Base-by-base conservation (phyloP, 2,329 filamentous ascomycete genomes). In the Botrytis cinerea region DNA sequence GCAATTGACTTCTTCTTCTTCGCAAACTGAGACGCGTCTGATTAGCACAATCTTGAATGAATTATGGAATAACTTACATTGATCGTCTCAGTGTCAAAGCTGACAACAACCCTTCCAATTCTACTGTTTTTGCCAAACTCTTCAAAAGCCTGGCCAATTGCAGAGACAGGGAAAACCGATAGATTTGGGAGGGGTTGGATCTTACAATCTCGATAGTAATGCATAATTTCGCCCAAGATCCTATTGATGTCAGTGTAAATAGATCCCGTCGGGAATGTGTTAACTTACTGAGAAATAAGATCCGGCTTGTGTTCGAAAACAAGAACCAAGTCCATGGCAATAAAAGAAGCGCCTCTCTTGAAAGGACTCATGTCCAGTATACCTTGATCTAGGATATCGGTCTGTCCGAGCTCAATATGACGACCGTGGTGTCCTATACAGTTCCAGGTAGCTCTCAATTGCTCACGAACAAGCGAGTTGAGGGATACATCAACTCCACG, bases 371-470 rank as follows among this genome's bases (percentile, higher is more conserved):
- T 70, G 1, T 70, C 51, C 51, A 70, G 3, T 22, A 60, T 46
- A 16, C 57, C 71, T 20, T 70, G 68, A 14, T 70, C 73, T 38
- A 74, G 46, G 5, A 77, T 66, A 28, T 84, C 82, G 1, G 78
- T 78, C 48, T 76, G 75, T 6, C 74, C 75, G 45, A 71, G 70
- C 60, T 85, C 83, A 0, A 84, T 70, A 54, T 84, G 82, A 0
- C 80, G 76, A 0, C 84, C 83, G 70, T 82, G 82, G 0, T 72
- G 66, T 6, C 82, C 80, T 10, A 84, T 60, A 61, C 80, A 83
- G 7, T 78, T 69, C 81, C 80, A 83, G 1, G 80, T 74, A 10
- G 76, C 73, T 8, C 73, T 73, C 2, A 81, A 69, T 1, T 73
- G 57, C 0, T 80, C 75, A 10, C 78, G 78, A 14, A 77, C 43